A percentile compares a stretch with the other conserved stretches of the same genome.
phyloP scores from a whole-genome alignment of 2,329 filamentous ascomycete species.

The Elsinoe fawcettii region DNA sequence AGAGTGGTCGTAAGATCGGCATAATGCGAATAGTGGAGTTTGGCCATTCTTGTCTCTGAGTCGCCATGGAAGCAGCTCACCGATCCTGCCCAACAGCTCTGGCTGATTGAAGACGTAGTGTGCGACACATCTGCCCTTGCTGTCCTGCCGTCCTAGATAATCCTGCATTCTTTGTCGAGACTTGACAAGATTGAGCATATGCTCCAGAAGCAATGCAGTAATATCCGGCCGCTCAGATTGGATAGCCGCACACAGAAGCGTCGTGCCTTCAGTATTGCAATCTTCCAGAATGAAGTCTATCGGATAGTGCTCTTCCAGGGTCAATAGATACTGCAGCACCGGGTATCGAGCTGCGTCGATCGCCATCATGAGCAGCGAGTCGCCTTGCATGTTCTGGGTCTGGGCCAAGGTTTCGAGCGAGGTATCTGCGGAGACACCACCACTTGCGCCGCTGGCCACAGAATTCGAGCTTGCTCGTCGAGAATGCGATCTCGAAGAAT shows the following conservation, averaged over 20 bases:
- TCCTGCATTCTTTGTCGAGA: constrained; percentile 50
- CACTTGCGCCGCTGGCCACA: constrained; percentile 44
- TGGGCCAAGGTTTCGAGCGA: constrained; percentile 72
- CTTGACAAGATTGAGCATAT: constrained; percentile 50
- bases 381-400: constrained; percentile 61
- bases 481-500: constrained; percentile 64
- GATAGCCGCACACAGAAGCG: constrained; percentile 79
- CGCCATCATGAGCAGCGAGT: constrained; percentile 63
- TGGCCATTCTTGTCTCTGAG: constrained; percentile 93
- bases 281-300: constrained; percentile 67
- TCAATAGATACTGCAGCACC: constrained; percentile 71
- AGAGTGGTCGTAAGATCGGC: constrained; percentile 87
- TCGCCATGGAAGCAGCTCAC: constrained; percentile 73
- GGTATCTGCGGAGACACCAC: constrained; percentile 70
- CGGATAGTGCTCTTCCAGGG: constrained; percentile 68
- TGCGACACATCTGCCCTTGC: constrained; percentile 78
- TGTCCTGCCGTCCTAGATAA: constrained; percentile 72
- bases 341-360: constrained; percentile 56
- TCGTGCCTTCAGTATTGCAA: constrained; percentile 82
- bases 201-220: constrained; percentile 67
- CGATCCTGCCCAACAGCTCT: constrained; percentile 67
- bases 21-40: constrained; percentile 92
- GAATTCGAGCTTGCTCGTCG: constrained; percentile 71
- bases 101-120: constrained; percentile 95
- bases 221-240: constrained; percentile 71